phyloP scores from a whole-genome alignment of 2,329 filamentous ascomycete genomes.

The Cladosporium cucumerinum region DNA sequence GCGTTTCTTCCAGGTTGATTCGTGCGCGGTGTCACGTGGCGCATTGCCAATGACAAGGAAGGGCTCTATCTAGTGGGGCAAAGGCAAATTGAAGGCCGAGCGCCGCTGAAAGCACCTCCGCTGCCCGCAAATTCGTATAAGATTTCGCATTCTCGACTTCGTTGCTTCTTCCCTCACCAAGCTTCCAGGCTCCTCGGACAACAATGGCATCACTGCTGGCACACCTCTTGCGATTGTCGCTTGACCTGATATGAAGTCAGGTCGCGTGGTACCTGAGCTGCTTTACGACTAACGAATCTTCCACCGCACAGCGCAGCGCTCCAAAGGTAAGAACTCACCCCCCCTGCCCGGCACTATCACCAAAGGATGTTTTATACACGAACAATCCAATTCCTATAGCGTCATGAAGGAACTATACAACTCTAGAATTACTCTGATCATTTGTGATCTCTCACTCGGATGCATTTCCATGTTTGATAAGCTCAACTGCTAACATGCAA shows the following conservation, averaged over 20 bases:
- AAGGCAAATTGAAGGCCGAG: not conserved
- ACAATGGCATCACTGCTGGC: constrained; percentile 1
- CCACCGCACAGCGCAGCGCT: not conserved
- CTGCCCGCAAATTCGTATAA: constrained; percentile 11
- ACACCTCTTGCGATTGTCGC: constrained; percentile 1
- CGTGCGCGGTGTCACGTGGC: not conserved
- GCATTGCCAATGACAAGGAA: no score
- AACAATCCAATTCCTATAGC: constrained; percentile 60
- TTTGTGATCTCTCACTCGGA: constrained; percentile 9
- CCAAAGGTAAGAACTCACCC: constrained; percentile 7
- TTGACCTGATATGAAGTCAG: not conserved
- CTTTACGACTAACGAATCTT: not conserved
- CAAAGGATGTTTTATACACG: constrained; percentile 34
- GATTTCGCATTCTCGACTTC: constrained; percentile 6
- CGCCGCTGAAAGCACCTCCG: not conserved
- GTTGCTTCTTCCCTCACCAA: not conserved
- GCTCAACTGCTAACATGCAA: constrained; percentile 4
- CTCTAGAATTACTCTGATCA: constrained; percentile 58
- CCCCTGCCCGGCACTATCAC: constrained; percentile 8
- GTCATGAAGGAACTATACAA: constrained; percentile 50
- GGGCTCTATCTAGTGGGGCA: not conserved
- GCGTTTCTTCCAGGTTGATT: not conserved
- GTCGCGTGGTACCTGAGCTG: not conserved
- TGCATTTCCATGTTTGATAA: not conserved
- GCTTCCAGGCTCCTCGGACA: constrained; percentile 5